Percentiles rank a stretch among this genome's conserved stretches.
phyloP scores from a whole-genome alignment of 176 grass and related monocot genomes.

The Oryza officinalis region DNA sequence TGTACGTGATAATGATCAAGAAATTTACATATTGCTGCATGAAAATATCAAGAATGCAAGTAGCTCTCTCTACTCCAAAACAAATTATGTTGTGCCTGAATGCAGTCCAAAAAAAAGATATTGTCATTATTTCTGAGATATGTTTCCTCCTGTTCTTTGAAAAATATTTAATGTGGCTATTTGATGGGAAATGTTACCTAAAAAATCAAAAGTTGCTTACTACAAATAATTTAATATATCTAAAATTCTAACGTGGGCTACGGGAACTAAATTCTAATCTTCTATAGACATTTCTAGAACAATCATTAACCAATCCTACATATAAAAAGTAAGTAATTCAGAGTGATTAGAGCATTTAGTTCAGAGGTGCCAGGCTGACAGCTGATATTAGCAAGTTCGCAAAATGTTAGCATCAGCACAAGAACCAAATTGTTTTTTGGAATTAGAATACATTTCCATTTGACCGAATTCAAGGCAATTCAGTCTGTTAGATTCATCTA shows the following conservation, averaged over 20 bases:
- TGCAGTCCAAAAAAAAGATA: neutral
- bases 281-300: conserved; percentile 5
- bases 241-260: neutral
- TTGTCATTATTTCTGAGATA: neutral
- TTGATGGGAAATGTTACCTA: neutral
- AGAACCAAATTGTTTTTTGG: conserved; percentile 10
- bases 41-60: conserved; percentile 24
- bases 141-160: conserved; percentile 7
- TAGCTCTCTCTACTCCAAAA: neutral
- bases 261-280: neutral
- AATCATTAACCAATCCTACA: neutral
- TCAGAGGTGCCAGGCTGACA: neutral
- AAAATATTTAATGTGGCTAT: neutral
- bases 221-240: neutral
- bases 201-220: neutral
- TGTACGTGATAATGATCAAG: neutral
- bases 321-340: neutral
- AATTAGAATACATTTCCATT: neutral
- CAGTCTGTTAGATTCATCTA: neutral
- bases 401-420: neutral
- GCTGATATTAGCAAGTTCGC: neutral
- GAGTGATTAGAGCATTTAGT: neutral
- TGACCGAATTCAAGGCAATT: conserved; percentile 6
- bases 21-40: conserved; percentile 21
- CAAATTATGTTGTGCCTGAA: neutral